Percentiles rank a stretch among this genome's conserved stretches.
phyloP scores from a whole-genome alignment of 352 stramenopile genomes.

The Pythium vanterpoolii region DNA sequence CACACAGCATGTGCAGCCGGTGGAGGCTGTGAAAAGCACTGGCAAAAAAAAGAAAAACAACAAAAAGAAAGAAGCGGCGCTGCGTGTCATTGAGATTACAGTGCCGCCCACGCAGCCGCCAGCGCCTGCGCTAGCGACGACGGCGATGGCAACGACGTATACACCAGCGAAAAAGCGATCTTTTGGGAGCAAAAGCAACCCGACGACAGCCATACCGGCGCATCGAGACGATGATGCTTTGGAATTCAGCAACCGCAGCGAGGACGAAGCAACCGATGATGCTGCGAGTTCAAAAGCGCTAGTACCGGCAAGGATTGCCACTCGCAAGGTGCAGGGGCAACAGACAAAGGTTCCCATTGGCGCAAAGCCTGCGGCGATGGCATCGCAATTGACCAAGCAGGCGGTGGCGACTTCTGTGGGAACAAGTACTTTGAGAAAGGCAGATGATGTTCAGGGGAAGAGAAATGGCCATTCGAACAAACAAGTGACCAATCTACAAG shows the following conservation, averaged over 20 bases:
- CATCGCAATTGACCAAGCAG: neutral
- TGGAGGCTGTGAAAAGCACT: conserved; percentile 11
- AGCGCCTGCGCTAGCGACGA: neutral
- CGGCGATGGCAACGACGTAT: neutral
- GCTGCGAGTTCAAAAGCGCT: neutral
- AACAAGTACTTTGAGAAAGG: neutral
- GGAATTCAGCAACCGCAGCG: neutral
- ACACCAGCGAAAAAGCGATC: neutral
- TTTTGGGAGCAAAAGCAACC: neutral
- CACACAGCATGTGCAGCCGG: neutral
- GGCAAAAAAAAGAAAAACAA: conserved; percentile 19
- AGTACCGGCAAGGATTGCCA: neutral
- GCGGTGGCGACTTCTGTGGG: neutral
- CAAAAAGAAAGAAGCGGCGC: conserved; percentile 19
- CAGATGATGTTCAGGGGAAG: neutral
- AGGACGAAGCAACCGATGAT: conserved; percentile 2
- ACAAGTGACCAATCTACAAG: neutral
- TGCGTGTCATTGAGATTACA: conserved; percentile 13
- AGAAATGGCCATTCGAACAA: neutral
- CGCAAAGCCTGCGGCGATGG: neutral
- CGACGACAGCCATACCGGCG: neutral
- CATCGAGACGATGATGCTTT: conserved; percentile 5
- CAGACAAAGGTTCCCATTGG: neutral
- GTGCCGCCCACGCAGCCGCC: neutral
- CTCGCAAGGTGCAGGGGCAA: neutral